Evolutionary conservation across 768 basidiomycete genomes (phyloP).

Genomic region (Xanthoconium purpureum): DNA sequence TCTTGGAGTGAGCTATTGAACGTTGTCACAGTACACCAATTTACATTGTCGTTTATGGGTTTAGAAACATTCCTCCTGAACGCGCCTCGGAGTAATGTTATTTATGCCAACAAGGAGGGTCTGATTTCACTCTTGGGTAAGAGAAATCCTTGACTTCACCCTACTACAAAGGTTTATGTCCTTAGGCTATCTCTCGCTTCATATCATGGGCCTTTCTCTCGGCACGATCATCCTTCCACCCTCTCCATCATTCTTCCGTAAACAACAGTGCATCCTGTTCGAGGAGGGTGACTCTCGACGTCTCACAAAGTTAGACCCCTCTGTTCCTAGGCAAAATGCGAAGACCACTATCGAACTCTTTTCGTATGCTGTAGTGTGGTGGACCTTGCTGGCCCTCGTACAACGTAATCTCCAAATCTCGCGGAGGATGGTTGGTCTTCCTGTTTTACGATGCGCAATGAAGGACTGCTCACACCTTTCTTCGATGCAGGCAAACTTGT

Average conservation of each 20-base stretch:
- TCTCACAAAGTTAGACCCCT: conserved; percentile 8
- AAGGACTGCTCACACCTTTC: conserved; percentile 1
- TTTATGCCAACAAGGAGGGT: conserved; percentile 91
- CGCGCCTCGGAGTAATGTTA: conserved; percentile 56
- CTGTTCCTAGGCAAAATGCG: conserved; percentile 54
- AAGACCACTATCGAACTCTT: conserved; percentile 76
- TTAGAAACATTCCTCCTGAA: conserved; percentile 65
- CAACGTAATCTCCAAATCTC: conserved; percentile 46
- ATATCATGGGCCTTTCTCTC: conserved; percentile 77
- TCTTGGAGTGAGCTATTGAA: background rate
- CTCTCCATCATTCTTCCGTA: conserved; percentile 67
- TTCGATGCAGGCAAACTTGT: conserved; percentile 69
- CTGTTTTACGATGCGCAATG: background rate
- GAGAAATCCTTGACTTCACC: background rate
- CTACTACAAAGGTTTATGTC: conserved; percentile 1
- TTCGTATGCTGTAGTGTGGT: conserved; percentile 79
- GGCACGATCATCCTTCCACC: conserved; percentile 82
- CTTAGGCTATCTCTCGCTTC: conserved; percentile 85
- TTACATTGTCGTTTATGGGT: conserved; percentile 50
- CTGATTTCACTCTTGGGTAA: conserved; percentile 73
- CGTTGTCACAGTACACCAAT: conserved; percentile 63
- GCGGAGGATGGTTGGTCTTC: conserved; percentile 53
- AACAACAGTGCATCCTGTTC: conserved; percentile 36
- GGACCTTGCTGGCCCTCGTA: conserved; percentile 50
- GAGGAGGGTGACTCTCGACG: conserved; percentile 7